phyloP scores from a whole-genome alignment of 345 rosid genomes.

The Cardiospermum halicacabum region DNA sequence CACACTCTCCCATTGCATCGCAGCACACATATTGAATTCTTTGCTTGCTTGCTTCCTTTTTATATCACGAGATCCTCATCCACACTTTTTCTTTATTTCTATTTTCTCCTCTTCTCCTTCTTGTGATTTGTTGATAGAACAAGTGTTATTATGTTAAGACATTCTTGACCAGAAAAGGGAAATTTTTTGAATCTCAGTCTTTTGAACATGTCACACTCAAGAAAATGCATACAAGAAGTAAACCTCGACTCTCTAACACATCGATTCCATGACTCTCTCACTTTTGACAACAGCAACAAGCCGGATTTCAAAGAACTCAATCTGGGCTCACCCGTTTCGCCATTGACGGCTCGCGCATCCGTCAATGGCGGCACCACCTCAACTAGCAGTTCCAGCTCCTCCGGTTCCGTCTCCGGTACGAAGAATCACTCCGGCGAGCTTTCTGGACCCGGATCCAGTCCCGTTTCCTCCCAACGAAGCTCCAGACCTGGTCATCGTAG shows the following conservation, averaged over 20 bases:
- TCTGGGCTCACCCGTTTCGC: constrained; percentile 86
- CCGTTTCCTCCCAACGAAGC: constrained; percentile 24
- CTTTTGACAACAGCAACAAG: constrained; percentile 48
- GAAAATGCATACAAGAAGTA: constrained; percentile 31
- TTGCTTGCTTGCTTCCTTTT: constrained; percentile 30
- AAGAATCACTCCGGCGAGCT: constrained; percentile 62
- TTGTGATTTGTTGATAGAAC: not conserved
- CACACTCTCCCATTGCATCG: too few species aligned
- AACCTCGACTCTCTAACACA: constrained; percentile 37
- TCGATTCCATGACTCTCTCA: constrained; percentile 46
- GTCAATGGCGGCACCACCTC: constrained; percentile 17
- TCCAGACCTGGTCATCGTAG: constrained; percentile 59
- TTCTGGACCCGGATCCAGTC: constrained; percentile 37
- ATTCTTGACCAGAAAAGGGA: not conserved
- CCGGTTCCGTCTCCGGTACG: constrained; percentile 45
- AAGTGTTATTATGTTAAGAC: not conserved
- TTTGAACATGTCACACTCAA: constrained; percentile 39
- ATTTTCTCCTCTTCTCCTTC: constrained; percentile 4
- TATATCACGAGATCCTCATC: constrained; percentile 55
- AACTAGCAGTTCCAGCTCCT: constrained; percentile 48
- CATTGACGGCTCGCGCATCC: constrained; percentile 43
- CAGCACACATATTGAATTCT: constrained; percentile 28
- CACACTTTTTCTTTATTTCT: constrained; percentile 6
- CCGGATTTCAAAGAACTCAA: constrained; percentile 87
- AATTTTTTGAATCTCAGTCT: not conserved